Base-by-base conservation (phyloP, 2,329 filamentous ascomycete species). In the Aureobasidium sp. region DNA sequence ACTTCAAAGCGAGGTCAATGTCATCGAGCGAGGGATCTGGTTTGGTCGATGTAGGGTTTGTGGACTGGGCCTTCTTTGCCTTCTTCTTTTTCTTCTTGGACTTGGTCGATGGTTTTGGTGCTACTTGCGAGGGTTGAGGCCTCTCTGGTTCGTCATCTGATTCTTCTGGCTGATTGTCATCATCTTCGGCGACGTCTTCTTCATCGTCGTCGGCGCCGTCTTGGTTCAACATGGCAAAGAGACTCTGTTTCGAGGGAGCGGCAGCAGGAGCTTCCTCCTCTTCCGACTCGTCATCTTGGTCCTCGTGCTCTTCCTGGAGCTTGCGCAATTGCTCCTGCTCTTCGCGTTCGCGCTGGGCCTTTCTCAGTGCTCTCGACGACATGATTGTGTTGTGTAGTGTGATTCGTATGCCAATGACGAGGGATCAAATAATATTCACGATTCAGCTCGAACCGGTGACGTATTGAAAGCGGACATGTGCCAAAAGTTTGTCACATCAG, bases 361-460 rank as follows among this genome's bases (percentile, higher is more conserved):
- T 85, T 29, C 85, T 80, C 60, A 88, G 74, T n/a, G 85, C 85
- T 66, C 86, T 81, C 20, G 84, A 84, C 47, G 85, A 87, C 85
- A 88, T 88, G 45, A 62, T 68, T 27, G 36, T 51, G 52, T 11
- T 57, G 29, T 67, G n/a, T 20, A 11, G 31, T 51, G 5, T 37
- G 25, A 7, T 37, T 29, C 15, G 17, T 41, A 12, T 20, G 27
- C 22, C 27, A 47, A 37, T 58, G 51, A 42, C 51, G 37, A 55
- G 17, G 29, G 22, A 4, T 27, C 36, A 42, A 42, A 41, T 31
- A 27, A 25, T 29, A 31, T 39, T 48, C 31, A 7, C 20, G 22
- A 37, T 37, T 17, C 17, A 5, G n/a, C 8, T 12, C 31, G 15
- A 11, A 45, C 17, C 29, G 53, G 39, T 57, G 53, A 57, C 53